Percentiles rank a stretch among this genome's conserved stretches.
These are phyloP conservation scores for Plectosphaerella plurivora DNA, from an alignment of 2,329 filamentous ascomycete species.

Conservation along the genomic window DNA sequence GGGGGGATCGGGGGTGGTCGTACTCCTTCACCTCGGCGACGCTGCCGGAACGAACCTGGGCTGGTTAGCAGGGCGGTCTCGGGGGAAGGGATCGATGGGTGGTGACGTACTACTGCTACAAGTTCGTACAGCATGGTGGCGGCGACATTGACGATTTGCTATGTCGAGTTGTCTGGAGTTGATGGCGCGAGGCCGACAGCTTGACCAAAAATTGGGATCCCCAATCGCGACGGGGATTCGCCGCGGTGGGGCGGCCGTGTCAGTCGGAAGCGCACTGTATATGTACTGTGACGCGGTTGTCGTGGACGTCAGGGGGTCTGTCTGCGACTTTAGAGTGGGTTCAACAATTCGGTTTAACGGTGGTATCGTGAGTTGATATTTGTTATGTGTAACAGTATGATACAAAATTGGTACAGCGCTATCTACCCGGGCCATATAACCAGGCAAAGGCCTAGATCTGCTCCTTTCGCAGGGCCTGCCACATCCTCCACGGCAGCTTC, in stretches of 20 bases:
- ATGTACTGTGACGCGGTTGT: no score
- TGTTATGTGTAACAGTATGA: no score
- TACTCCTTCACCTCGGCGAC: conserved; percentile 94
- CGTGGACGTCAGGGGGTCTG: no score
- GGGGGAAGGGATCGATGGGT: not conserved
- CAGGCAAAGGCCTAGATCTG: conserved; percentile 30
- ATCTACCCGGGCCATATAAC: no score
- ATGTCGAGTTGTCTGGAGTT: not conserved
- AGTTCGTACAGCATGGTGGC: conserved; percentile 90
- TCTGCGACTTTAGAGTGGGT: no score
- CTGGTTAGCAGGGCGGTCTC: conserved; percentile 5
- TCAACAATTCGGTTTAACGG: no score
- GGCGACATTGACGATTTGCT: conserved; percentile 21
- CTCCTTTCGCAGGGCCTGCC: conserved; percentile 46
- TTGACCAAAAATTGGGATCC: not conserved
- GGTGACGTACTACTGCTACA: conserved; percentile 81
- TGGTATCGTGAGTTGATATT: no score
- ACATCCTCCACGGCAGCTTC: conserved; percentile 78
- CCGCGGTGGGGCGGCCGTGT: conserved; percentile 15
- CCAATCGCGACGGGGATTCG: conserved; percentile 19
- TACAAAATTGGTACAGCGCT: no score
- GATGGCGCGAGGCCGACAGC: not conserved
- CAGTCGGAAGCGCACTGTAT: no score
- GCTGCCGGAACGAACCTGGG: conserved; percentile 85
- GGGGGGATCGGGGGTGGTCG: conserved; percentile 17